phyloP scores from a whole-genome alignment of 495 filamentous ascomycete genomes.

The Xylaria longipes region DNA sequence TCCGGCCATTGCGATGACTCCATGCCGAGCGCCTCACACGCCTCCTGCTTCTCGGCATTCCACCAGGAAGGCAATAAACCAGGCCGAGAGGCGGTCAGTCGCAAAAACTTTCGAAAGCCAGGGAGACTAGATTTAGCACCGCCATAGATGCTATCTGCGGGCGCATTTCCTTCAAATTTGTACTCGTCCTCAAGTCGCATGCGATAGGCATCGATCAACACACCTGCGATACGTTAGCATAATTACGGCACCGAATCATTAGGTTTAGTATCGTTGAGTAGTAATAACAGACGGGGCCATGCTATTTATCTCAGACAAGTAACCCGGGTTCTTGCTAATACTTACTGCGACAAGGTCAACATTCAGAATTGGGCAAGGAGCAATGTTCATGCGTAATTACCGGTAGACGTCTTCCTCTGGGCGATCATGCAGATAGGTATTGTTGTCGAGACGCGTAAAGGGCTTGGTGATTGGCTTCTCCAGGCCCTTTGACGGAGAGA shows the following conservation, averaged over 20 bases:
- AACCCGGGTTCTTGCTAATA: not conserved
- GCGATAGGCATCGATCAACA: conserved; percentile 58
- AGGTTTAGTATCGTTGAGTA: not conserved
- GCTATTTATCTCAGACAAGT: not conserved
- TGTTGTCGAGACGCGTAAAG: conserved; percentile 38
- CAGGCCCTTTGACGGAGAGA: conserved; percentile 25
- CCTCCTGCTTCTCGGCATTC: conserved; percentile 39
- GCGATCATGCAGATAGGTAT: conserved; percentile 48
- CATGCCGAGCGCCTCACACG: conserved; percentile 37
- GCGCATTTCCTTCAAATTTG: conserved; percentile 28
- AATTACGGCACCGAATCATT: not conserved
- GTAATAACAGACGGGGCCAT: not conserved
- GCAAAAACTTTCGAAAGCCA: conserved; percentile 33
- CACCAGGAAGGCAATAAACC: conserved; percentile 54
- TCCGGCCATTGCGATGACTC: conserved; percentile 29
- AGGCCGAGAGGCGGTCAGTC: conserved; percentile 4
- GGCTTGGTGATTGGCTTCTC: conserved; percentile 29
- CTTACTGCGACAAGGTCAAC: conserved; percentile 16
- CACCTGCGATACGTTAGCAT: not conserved
- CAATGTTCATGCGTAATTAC: conserved; percentile 7
- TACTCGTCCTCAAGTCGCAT: conserved; percentile 51
- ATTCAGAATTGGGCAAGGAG: not conserved
- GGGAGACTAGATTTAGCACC: conserved; percentile 29
- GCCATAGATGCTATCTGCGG: conserved; percentile 40
- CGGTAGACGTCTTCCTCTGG: conserved; percentile 50